Evolutionary conservation across 139 green algal species (phyloP), one percentile per base, ranked within the genome.

Genomic region (Chlorella sorokiniana): DNA sequence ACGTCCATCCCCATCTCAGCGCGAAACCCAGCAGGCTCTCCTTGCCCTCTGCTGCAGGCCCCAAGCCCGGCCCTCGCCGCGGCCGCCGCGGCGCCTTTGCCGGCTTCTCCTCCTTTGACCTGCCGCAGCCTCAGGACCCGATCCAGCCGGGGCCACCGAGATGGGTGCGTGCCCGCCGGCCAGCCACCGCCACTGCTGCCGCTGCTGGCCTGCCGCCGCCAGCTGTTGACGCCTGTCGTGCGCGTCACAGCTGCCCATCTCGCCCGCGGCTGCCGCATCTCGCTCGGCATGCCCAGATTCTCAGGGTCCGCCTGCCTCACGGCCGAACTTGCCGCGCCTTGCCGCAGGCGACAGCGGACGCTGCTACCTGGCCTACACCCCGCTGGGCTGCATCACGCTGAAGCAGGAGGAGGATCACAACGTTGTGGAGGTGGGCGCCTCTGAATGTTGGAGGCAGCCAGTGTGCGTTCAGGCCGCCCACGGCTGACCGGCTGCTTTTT

Each of bases 291-390:
- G n/a, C n/a, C n/a, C n/a, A n/a, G n/a, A n/a, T n/a, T n/a, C n/a
- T n/a, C n/a, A n/a, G n/a, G n/a, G n/a, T 4, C 62, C 35, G 20
- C 18, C 5, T 23, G 6, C 27, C 52, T n/a, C 52, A 61, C 52
- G 5, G 22, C 52, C 2, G 3, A 6, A 27, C 27, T 61, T 77
- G 31, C 18, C 61, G 10, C 42, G 2, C 22, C 11, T 10, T 33
- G 2, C 2, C 38, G 71, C 64, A 71, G 81, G 77, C 31, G 69
- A 73, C 33, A 75, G 38, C 11, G 81, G 74, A 40, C 64, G 82
- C 25, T 76, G 88, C 22, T 97, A 95, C 78, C 77, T 97, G 83
- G 89, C 89, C 0, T 97, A 94, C 87, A 98, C 85, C 64, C 48
- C 85, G 23, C 40, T 93, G 64, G 94, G 94, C 38, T 89, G 78